Percentiles rank a stretch among this genome's conserved stretches.
These are phyloP conservation scores for Trypanosoma mega DNA, from an alignment of 208 protist genomes.

Conservation along the genomic window DNA sequence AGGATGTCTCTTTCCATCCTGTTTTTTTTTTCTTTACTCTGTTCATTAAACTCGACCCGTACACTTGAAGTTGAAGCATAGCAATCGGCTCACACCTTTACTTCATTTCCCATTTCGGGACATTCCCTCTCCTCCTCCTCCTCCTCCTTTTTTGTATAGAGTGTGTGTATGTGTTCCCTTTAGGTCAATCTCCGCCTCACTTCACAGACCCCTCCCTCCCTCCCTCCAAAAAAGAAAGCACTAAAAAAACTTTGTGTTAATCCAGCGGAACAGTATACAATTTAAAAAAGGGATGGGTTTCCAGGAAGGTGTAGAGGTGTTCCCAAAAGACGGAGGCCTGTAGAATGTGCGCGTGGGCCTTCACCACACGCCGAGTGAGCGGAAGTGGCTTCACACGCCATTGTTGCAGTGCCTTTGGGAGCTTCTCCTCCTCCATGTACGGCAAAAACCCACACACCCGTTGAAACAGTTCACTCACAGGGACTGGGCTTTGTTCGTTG, in stretches of 20 bases:
- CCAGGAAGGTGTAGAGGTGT: conserved; percentile 76
- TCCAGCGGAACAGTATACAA: conserved; percentile 62
- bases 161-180: no score
- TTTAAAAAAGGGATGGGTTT: conserved; percentile 74
- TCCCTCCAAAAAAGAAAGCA: not conserved
- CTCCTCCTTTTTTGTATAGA: no score
- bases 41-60: not conserved
- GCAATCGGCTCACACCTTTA: no score
- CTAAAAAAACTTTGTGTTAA: conserved; percentile 26
- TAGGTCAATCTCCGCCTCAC: no score
- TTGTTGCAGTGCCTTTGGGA: conserved; percentile 63
- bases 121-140: no score
- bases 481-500: conserved; percentile 27
- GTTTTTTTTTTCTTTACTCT: not conserved
- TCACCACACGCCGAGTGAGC: conserved; percentile 68
- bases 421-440: conserved; percentile 89
- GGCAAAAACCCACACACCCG: conserved; percentile 76
- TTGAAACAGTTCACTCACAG: conserved; percentile 69
- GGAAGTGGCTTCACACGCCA: conserved; percentile 78
- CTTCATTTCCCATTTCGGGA: no score
- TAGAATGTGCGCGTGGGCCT: conserved; percentile 77
- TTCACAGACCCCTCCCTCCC: no score
- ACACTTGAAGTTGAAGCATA: not conserved
- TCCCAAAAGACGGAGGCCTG: conserved; percentile 83
- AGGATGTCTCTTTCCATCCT: conserved; percentile 1